phyloP scores from a whole-genome alignment of 371 early-diverging fungal genomes.

The Mycotypha africana region DNA sequence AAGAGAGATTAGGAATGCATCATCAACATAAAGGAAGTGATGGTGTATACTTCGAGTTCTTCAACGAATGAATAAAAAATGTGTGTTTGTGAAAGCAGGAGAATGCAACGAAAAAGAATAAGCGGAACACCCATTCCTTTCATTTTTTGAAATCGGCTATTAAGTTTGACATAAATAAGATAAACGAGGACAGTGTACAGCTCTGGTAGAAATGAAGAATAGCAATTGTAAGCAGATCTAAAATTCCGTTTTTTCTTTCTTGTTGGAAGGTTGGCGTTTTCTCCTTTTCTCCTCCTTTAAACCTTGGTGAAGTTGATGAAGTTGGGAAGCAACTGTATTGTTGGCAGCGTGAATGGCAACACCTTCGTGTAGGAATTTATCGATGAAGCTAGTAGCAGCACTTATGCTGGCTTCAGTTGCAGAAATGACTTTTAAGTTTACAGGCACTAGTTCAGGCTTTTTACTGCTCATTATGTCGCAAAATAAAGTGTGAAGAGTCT shows the following conservation, averaged over 20 bases:
- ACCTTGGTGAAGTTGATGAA: constrained; percentile 41
- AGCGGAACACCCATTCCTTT: too few species aligned
- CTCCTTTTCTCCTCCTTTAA: constrained; percentile 43
- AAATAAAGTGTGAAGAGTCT: background rate
- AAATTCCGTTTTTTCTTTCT: constrained; percentile 12
- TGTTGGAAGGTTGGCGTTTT: constrained; percentile 2
- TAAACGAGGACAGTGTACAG: too few species aligned
- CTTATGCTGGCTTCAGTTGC: constrained; percentile 22
- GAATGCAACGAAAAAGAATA: too few species aligned
- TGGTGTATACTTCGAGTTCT: too few species aligned
- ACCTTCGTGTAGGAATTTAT: constrained; percentile 44
- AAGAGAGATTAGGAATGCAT: too few species aligned
- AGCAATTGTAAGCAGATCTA: background rate
- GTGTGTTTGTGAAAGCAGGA: too few species aligned
- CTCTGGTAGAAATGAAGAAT: background rate
- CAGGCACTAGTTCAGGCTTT: constrained; percentile 29
- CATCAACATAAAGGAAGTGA: too few species aligned
- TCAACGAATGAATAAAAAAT: too few species aligned
- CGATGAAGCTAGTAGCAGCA: constrained; percentile 28
- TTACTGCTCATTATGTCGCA: constrained; percentile 18
- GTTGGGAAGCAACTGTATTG: constrained; percentile 45
- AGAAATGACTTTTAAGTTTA: constrained; percentile 33
- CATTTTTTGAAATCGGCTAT: too few species aligned
- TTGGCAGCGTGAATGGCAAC: constrained; percentile 48
- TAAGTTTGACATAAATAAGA: too few species aligned